A percentile compares a stretch with the other conserved stretches of the same genome.
Conservation (phyloP, 164 flowering plant species). For the Magnolia sinica region DNA sequence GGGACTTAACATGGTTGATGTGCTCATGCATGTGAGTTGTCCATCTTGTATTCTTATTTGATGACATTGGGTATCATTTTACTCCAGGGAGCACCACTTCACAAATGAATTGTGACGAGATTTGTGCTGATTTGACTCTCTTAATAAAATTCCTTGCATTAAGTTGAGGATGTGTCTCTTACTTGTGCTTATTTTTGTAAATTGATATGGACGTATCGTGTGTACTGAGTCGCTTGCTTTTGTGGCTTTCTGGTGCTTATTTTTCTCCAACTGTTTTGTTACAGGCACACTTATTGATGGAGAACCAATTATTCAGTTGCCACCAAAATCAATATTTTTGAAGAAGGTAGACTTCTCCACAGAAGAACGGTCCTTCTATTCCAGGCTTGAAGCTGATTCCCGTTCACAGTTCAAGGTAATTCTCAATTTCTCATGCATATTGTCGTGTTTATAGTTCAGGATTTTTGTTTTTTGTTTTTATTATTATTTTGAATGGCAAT, state of each 20-base stretch:
- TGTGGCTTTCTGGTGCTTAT: neutral
- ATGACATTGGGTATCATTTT: neutral
- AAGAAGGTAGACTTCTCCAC: conserved; percentile 68
- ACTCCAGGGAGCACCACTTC: neutral
- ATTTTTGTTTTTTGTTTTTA: too few species aligned
- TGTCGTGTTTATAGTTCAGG: too few species aligned
- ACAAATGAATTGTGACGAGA: neutral
- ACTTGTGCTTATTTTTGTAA: neutral
- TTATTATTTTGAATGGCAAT: neutral
- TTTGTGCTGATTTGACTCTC: neutral
- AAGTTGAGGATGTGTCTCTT: neutral
- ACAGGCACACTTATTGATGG: conserved; percentile 76
- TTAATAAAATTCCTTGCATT: neutral
- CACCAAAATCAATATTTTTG: conserved; percentile 66
- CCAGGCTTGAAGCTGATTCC: conserved; percentile 77
- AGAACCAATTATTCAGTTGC: conserved; percentile 74
- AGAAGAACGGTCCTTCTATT: conserved; percentile 81
- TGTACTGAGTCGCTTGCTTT: neutral
- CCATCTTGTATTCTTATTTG: too few species aligned
- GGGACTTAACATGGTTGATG: too few species aligned
- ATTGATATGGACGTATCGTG: neutral
- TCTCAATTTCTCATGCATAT: neutral
- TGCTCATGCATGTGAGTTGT: too few species aligned
- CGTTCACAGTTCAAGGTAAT: conserved; percentile 82
- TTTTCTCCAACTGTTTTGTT: conserved; percentile 9